Evolutionary conservation across 768 basidiomycete genomes (phyloP), one percentile per base, ranked within the genome.

Genomic region (Leccinum subtestaceum): DNA sequence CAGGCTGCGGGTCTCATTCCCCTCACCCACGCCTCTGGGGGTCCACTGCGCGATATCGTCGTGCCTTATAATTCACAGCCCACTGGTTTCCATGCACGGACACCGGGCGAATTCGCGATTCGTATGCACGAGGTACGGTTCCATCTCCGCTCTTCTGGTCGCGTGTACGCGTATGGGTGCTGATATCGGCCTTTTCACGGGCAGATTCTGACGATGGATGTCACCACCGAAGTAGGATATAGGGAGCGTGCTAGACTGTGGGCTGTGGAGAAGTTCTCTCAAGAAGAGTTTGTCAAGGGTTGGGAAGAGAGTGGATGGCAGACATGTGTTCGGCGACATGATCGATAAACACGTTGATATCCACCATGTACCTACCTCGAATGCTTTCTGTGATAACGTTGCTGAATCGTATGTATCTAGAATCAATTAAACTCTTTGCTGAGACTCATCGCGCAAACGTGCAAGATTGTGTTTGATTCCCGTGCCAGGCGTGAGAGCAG

Each of bases 1-100:
- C 62, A 98, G 95, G 95, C 94, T 10, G 94, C 97, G 4, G 96
- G 96, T 0, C 83, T 95, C 15, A 91, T 98, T 13, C 93, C 95
- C 0, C 85, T 98, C 4, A 86, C 89, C 0, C 95, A 99, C 69
- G 91, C 91, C 1, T 97, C 95, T 0, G 97, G 92, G 2, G 96
- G 96, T 0, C 96, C 96, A 0, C 71, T 95, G 23, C 81, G 86
- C 57, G 97, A 98, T 70, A 98, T 99, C 57, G 86, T 98, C 49
- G 86, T 93, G 2, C 93, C 93, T 0, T 84, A 82, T 69, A 73
- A 87, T 6, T 86, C 86, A 36, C 73, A 86, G 67, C 80, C 77
- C 8, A 95, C 93, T 59, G 95, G 95, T 23, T 95, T 84, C 72
- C 94, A 96, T 69, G 95, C 93, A 2, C 82, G 75, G 3, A 80